Conservation (phyloP, 352 stramenopile species). For the Globisporangium orthogonon region DNA sequence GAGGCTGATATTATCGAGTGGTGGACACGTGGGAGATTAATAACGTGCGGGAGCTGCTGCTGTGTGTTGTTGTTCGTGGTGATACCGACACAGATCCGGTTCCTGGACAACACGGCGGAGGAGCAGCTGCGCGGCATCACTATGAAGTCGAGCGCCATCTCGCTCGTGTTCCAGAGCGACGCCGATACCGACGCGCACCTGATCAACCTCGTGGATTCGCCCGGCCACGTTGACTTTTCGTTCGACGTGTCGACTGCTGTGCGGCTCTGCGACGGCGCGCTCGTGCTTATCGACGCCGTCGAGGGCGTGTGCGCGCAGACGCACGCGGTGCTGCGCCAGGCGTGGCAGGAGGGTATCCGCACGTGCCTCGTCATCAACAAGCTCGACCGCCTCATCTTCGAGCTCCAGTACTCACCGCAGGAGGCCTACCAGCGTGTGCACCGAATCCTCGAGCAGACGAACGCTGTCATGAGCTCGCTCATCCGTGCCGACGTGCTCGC, state of each 20-base stretch:
- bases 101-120: conserved; percentile 93
- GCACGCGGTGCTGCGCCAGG: conserved; percentile 91
- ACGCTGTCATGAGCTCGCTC: conserved; percentile 79
- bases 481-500: conserved; percentile 72
- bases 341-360: conserved; percentile 90
- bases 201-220: conserved; percentile 95
- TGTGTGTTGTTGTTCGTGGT: conserved; percentile 5
- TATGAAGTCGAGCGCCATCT: conserved; percentile 96
- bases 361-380: conserved; percentile 97
- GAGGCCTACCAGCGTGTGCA: conserved; percentile 93
- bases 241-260: conserved; percentile 95
- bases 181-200: conserved; percentile 43
- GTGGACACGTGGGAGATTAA: too few species aligned
- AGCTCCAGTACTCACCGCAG: conserved; percentile 87
- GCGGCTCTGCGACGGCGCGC: conserved; percentile 90
- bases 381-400: conserved; percentile 93
- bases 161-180: conserved; percentile 84
- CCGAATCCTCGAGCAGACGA: conserved; percentile 89
- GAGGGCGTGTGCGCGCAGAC: conserved; percentile 96
- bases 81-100: too few species aligned
- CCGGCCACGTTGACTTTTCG: conserved; percentile 94
- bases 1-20: background rate
- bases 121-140: conserved; percentile 96
- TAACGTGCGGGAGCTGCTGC: background rate
- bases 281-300: conserved; percentile 95